Base-by-base conservation (phyloP, 2,329 filamentous ascomycete species). In the Penicillium sclerotigenum region DNA sequence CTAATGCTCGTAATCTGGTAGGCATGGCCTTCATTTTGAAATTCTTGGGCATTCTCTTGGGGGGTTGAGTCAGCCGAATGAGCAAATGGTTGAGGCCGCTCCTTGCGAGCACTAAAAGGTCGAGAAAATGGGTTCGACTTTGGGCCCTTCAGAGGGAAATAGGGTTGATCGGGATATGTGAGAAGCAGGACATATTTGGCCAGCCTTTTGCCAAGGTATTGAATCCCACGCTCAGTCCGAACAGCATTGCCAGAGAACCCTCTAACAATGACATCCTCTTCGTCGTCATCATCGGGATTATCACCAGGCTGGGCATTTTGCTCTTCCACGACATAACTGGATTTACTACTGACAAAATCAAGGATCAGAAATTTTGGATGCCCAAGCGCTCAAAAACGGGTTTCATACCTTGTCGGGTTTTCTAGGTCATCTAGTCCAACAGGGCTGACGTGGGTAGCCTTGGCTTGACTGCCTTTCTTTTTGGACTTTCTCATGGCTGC, bases 1-100 rank as follows among this genome's bases (percentile, higher is more conserved):
- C 92, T 97, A 71, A 97, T 97, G 71, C 91, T 96, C 11, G 91
- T 94, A 67, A 96, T 91, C 63, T 86, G 87, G 73, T 95, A 97
- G 2, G 87, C 81, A 45, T 79, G 73, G 16, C 77, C 66, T 36
- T 76, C 16, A 75, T 72, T 34, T 22, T 18, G 18, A 18, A 22
- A n/a, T 79, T 77, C 47, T 76, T 76, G 14, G 77, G 76, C 29
- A 14, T 71, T 68, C 9, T 75, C 71, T 13, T 68, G 72, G 3
- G 26, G 13, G 49, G 74, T 77, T 29, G 52, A 48, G 77, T 65
- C 45, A 71, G 72, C 59, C 72, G 59, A 64, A 79, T 68, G 52
- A 14, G 56, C 76, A 74, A 60, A 24, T 79, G 77, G 54, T 56
- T 59, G 36, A 49, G 50, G 22, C 29, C 65, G 59, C 41, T 67